Evolutionary conservation across 176 grass and related monocot species (phyloP).

Genomic region (Bromus sterilis): DNA sequence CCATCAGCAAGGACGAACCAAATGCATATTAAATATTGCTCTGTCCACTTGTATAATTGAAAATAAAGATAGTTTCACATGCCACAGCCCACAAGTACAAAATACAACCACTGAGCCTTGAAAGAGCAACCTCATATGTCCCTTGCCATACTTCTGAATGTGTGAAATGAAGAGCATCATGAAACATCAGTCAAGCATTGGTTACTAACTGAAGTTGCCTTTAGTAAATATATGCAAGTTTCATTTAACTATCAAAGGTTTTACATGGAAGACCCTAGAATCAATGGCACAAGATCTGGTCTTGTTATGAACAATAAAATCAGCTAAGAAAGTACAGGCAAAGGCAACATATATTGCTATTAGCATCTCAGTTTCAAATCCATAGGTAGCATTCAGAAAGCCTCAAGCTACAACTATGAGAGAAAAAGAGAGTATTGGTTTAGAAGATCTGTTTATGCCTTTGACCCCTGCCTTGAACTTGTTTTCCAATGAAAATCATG

Average conservation of each 20-base stretch:
- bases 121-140: conserved; percentile 37
- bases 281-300: conserved; percentile 27
- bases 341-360: neutral
- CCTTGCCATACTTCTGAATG: conserved; percentile 41
- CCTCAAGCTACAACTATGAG: too few species aligned
- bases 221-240: neutral
- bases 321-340: conserved; percentile 56
- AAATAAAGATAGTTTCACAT: conserved; percentile 63
- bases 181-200: conserved; percentile 56
- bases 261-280: neutral
- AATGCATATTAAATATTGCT: conserved; percentile 27
- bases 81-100: conserved; percentile 41
- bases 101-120: conserved; percentile 59
- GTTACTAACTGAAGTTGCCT: conserved; percentile 46
- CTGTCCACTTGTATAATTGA: conserved; percentile 48
- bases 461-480: too few species aligned
- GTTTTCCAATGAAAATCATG: too few species aligned
- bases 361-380: too few species aligned
- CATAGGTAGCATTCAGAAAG: too few species aligned
- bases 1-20: neutral
- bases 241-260: neutral
- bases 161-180: conserved; percentile 58
- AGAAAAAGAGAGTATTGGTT: too few species aligned
- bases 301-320: conserved; percentile 43
- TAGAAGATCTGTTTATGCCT: too few species aligned